phyloP scores from a whole-genome alignment of 352 stramenopile genomes.

The Phytophthora fragariaefolia region DNA sequence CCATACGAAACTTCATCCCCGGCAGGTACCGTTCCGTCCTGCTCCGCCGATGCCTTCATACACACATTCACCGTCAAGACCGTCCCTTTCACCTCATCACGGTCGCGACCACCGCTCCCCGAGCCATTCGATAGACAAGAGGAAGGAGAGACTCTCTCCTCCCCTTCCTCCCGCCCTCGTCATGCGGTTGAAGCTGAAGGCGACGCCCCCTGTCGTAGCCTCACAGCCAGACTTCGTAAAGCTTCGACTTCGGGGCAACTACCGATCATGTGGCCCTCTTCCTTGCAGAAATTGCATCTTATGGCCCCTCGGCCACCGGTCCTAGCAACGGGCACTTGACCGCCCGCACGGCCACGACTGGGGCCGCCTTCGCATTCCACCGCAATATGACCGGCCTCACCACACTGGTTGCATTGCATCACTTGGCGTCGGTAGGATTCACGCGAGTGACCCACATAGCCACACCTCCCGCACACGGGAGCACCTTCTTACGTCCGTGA shows the following conservation, averaged over 20 bases:
- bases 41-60: neutral
- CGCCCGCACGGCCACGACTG: too few species aligned
- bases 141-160: slow-evolving; percentile 1
- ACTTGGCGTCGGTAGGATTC: neutral
- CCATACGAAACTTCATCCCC: neutral
- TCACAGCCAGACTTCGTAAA: neutral
- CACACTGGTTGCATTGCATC: neutral
- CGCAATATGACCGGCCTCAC: neutral
- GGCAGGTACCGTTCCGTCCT: neutral
- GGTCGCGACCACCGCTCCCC: neutral
- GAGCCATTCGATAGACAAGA: neutral
- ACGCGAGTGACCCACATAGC: neutral
- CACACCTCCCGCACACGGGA: neutral
- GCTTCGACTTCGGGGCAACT: neutral
- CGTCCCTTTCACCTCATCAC: neutral
- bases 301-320: neutral
- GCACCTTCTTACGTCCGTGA: neutral
- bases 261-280: neutral
- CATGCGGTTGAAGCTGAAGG: neutral
- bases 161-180: neutral
- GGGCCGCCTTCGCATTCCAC: neutral
- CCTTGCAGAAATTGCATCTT: neutral
- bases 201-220: neutral
- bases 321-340: neutral
- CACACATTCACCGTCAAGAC: neutral